Conservation (phyloP, 176 grass and related monocot species). For the Urochloa ruziziensis region DNA sequence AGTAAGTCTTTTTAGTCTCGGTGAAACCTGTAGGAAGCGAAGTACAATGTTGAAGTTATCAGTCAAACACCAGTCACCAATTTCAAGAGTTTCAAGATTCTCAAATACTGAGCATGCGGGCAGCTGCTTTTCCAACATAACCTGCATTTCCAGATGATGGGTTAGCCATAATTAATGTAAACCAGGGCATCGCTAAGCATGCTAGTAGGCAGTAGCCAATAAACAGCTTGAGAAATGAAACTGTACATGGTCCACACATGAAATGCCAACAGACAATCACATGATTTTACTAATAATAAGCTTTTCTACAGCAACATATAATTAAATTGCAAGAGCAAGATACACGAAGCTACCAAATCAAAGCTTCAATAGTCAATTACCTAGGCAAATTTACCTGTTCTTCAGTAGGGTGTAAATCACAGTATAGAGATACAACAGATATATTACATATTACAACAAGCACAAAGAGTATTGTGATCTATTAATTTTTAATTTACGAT, state of each 20-base stretch:
- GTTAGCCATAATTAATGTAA: not conserved
- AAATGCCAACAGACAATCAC: not conserved
- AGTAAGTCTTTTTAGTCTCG: slow-evolving; percentile 12
- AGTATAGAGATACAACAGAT: not conserved
- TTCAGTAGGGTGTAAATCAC: not conserved
- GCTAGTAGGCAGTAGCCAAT: not conserved
- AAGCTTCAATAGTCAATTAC: not conserved
- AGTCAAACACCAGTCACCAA: slow-evolving; percentile 1
- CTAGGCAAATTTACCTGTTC: not conserved
- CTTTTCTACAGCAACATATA: not conserved
- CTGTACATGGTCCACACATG: not conserved
- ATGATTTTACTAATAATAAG: not conserved
- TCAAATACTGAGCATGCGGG: slow-evolving; percentile 4
- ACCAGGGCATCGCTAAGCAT: not conserved
- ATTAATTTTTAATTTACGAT: not conserved
- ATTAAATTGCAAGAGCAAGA: not conserved
- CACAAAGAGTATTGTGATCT: not conserved
- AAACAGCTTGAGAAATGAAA: not conserved
- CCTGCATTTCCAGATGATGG: not conserved
- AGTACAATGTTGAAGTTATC: slow-evolving; percentile 14
- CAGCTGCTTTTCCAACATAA: slow-evolving; percentile 30
- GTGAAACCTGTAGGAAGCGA: slow-evolving; percentile 31
- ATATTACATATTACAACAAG: not conserved
- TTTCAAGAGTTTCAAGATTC: slow-evolving; percentile 1
- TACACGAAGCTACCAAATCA: not conserved